These are phyloP conservation scores for Auricularia cornea DNA, from an alignment of 768 basidiomycete species.

Conservation along the genomic window DNA sequence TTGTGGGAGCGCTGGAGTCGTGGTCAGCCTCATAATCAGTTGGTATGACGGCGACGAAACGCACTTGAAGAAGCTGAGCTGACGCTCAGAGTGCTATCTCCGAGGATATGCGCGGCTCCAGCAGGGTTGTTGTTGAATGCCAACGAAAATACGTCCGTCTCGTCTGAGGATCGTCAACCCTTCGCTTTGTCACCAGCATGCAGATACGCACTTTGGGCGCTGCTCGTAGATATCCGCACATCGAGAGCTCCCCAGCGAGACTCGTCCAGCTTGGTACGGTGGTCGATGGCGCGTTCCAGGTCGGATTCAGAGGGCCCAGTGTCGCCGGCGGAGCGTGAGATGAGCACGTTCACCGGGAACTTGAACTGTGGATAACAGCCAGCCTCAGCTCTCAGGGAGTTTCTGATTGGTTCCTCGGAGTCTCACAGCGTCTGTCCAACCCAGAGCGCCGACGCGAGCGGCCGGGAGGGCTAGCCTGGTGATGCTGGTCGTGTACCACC, in stretches of 20 bases:
- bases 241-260: neutral
- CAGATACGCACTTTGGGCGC: neutral
- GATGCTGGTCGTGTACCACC: constrained; percentile 93
- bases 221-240: neutral
- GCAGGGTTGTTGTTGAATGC: neutral
- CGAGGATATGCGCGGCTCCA: neutral
- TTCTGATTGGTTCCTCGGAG: too few species aligned
- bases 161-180: neutral
- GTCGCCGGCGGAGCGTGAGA: neutral
- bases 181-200: neutral
- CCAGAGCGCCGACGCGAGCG: constrained; percentile 45
- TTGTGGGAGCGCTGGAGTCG: neutral
- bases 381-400: neutral
- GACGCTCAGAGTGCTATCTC: neutral
- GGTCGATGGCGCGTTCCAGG: neutral
- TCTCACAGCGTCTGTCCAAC: constrained; percentile 11
- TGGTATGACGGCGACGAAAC: neutral
- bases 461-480: constrained; percentile 69
- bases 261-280: neutral
- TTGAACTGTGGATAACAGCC: neutral
- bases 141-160: neutral
- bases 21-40: neutral
- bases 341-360: neutral
- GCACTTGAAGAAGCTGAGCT: neutral
- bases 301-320: neutral